Percentiles rank a stretch among this genome's conserved stretches.
Evolutionary conservation across 139 green algal species (phyloP).

Genomic region (Diplosphaera chodatii): DNA sequence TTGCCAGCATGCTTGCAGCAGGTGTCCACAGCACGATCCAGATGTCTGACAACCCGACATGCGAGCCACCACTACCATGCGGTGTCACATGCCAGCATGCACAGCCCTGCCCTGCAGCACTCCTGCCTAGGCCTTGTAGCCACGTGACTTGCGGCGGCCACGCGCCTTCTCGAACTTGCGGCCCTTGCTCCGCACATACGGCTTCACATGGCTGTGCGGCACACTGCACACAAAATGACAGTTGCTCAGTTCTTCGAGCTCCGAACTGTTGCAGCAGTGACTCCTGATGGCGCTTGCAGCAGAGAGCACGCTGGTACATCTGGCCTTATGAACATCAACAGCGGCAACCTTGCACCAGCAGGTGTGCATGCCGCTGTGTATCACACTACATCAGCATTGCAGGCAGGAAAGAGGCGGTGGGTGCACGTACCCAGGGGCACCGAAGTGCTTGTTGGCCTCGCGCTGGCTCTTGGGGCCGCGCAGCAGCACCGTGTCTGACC

Average conservation of each 20-base stretch:
- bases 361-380: not conserved
- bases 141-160: slow-evolving; percentile 82
- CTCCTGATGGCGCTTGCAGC: no score
- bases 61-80: no score
- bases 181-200: slow-evolving; percentile 93
- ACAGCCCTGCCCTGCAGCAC: no score
- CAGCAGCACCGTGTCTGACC: slow-evolving; percentile 86
- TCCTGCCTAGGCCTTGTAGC: slow-evolving; percentile 83
- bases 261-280: no score
- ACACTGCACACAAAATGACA: slow-evolving; percentile 35
- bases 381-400: no score
- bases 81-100: not conserved
- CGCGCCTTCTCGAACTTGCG: slow-evolving; percentile 99
- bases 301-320: no score
- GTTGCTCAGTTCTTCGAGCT: no score
- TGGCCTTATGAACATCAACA: no score
- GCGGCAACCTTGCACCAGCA: slow-evolving; percentile 9
- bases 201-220: slow-evolving; percentile 82
- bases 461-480: slow-evolving; percentile 91
- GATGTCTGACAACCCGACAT: no score
- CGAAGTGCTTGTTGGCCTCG: slow-evolving; percentile 97
- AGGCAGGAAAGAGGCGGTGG: no score
- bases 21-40: no score
- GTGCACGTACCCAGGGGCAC: slow-evolving; percentile 56
- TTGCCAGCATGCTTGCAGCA: no score